A percentile compares a stretch with the other conserved stretches of the same genome.
phyloP scores from a whole-genome alignment of 2,329 filamentous ascomycete genomes.

The Chaetomium globosum region DNA sequence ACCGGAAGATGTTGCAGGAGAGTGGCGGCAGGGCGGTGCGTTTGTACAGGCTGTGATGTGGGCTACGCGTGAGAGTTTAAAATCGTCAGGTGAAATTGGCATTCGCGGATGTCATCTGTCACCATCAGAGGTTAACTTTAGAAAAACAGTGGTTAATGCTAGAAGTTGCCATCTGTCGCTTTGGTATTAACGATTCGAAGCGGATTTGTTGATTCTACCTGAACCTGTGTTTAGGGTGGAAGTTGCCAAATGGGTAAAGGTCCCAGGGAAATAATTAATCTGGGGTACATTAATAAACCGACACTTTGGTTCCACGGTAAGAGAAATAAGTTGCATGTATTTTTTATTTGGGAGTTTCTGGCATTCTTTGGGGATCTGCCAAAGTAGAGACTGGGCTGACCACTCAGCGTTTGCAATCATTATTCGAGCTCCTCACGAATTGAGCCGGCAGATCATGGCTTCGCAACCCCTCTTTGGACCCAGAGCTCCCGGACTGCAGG shows the following conservation, averaged over 20 bases:
- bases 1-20: constrained; percentile 42
- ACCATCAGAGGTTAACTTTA: too few relatives aligned
- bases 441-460: background rate
- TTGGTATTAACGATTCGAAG: too few relatives aligned
- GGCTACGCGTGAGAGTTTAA: background rate
- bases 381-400: background rate
- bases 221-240: too few relatives aligned
- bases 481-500: too few relatives aligned
- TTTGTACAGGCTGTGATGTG: constrained; percentile 46
- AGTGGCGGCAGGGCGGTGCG: constrained; percentile 43
- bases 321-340: too few relatives aligned
- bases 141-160: too few relatives aligned
- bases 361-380: background rate
- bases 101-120: background rate
- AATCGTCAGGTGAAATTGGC: background rate
- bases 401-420: background rate
- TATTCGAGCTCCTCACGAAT: background rate
- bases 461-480: background rate
- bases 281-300: too few relatives aligned
- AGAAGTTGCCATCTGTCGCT: too few relatives aligned
- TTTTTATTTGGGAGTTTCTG: background rate
- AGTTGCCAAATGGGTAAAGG: too few relatives aligned
- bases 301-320: too few relatives aligned
- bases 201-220: too few relatives aligned
- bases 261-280: too few relatives aligned